phyloP scores from a whole-genome alignment of 2,329 filamentous ascomycete genomes.

The Aureobasidium sp. region DNA sequence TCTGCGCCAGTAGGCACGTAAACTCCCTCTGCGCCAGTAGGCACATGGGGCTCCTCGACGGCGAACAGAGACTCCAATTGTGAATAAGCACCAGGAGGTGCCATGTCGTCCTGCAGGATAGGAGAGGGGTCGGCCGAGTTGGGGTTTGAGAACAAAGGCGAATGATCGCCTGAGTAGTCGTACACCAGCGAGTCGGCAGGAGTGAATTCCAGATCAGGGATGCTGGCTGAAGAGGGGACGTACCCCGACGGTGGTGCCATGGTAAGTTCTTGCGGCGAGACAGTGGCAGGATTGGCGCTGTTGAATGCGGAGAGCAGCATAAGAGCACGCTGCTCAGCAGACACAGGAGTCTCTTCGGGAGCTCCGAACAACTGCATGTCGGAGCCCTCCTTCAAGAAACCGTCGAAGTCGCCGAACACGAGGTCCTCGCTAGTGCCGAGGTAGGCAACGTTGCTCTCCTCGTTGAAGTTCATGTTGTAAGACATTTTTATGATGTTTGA shows the following conservation, averaged over 20 bases:
- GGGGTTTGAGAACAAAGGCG: conserved; percentile 46
- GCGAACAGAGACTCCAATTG: not conserved
- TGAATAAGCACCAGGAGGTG: too few relatives aligned
- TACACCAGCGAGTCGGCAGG: not conserved
- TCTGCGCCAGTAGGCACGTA: not conserved
- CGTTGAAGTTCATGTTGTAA: not conserved
- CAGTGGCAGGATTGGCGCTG: conserved; percentile 43
- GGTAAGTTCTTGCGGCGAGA: conserved; percentile 77
- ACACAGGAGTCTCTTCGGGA: not conserved
- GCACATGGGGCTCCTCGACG: not conserved
- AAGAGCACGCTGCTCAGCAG: conserved; percentile 17
- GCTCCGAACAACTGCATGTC: conserved; percentile 18
- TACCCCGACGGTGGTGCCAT: conserved; percentile 61
- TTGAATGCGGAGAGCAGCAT: conserved; percentile 17
- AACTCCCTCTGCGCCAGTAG: not conserved
- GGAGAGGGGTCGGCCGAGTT: not conserved
- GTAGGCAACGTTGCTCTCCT: conserved; percentile 34
- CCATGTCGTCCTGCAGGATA: not conserved
- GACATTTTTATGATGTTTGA: not conserved
- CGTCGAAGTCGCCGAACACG: conserved; percentile 26
- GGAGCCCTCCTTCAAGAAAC: conserved; percentile 25
- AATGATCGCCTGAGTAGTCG: conserved; percentile 33
- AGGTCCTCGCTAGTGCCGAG: conserved; percentile 41
- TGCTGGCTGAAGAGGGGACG: conserved; percentile 71
- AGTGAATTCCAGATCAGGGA: conserved; percentile 58